These are phyloP conservation scores for Tanacetum coccineum DNA, from an alignment of 129 eudicot species.

Conservation along the genomic window DNA sequence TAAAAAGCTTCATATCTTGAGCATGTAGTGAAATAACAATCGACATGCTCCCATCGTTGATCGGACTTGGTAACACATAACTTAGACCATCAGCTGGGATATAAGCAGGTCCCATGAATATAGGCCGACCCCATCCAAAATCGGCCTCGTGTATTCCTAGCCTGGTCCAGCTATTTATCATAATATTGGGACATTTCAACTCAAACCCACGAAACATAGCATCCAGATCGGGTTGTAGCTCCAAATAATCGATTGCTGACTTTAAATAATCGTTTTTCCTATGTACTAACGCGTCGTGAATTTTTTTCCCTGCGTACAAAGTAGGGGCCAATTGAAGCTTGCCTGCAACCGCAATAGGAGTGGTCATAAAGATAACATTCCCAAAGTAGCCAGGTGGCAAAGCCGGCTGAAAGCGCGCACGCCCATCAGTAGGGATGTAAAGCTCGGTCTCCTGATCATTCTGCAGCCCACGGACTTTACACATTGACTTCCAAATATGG, in stretches of 20 bases:
- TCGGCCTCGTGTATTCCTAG: too few relatives aligned
- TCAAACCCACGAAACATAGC: too few relatives aligned
- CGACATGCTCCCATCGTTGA: too few relatives aligned
- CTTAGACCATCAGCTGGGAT: too few relatives aligned
- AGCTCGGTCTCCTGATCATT: neutral
- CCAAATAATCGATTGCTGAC: slow-evolving; percentile 13
- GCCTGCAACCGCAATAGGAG: neutral
- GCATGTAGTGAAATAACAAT: too few relatives aligned
- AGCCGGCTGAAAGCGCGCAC: neutral
- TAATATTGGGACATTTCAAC: too few relatives aligned
- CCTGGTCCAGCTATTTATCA: too few relatives aligned
- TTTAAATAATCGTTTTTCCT: slow-evolving; percentile 1
- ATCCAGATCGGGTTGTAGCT: neutral
- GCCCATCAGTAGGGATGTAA: neutral
- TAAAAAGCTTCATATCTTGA: too few relatives aligned
- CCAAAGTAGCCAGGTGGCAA: slow-evolving; percentile 10
- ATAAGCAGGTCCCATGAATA: too few relatives aligned
- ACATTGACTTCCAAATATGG: neutral
- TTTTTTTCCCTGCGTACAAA: neutral
- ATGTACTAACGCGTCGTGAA: neutral
- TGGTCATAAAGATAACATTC: neutral
- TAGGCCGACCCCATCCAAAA: too few relatives aligned
- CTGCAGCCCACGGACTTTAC: slow-evolving; percentile 5
- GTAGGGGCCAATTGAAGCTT: neutral
- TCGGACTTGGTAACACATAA: too few relatives aligned